Evolutionary conservation across 192 early-diverging fungal genomes (phyloP), one percentile per base, ranked within the genome.

Genomic region (Glomus cerebriforme): DNA sequence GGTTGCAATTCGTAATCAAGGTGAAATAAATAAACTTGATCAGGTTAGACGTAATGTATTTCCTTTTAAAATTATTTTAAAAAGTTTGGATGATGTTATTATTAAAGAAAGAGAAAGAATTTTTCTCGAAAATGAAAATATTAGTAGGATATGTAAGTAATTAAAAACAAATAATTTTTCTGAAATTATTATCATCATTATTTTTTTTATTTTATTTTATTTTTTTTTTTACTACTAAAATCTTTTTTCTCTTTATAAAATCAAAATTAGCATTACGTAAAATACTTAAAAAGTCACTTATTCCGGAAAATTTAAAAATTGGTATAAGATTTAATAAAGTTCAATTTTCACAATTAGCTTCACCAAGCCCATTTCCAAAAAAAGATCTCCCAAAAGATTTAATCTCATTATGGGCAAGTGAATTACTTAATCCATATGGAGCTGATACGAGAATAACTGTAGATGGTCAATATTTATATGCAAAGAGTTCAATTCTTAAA

Each of bases 1-100:
- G 7, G 7, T 29, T 19, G 70, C 70, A 15, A 72, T 72, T 29
- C 34, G 43, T 54, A 72, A 72, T n/a, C 27, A 22, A 15, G 39
- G 49, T 49, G 70, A 72, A 47, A 13, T 15, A 49, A 26, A 72
- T 19, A 43, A 72, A 29, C 49, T 26, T 49, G 70, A 54, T 49
- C 43, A 9, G 12, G n/a, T 13, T 26, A 72, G 43, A 47, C 39
- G 45, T 26, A 26, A 54, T 47, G 27, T 10, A 24, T 29, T 54
- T 29, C 70, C 47, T 17, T 27, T 43, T 72, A 27, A 22, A 29
- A 6, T 54, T 35, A 29, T 19, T 66, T 32, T 66, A 34, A 66
- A 66, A 31, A 2, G 32, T 2, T 0, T 31, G 6, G 64, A 66
- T 66, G 26, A 31, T 19, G 15, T 12, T 17, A 32, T 66, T 7